Evolutionary conservation across 176 grass and related monocot genomes (phyloP).

Genomic region (Urochloa ruziziensis): DNA sequence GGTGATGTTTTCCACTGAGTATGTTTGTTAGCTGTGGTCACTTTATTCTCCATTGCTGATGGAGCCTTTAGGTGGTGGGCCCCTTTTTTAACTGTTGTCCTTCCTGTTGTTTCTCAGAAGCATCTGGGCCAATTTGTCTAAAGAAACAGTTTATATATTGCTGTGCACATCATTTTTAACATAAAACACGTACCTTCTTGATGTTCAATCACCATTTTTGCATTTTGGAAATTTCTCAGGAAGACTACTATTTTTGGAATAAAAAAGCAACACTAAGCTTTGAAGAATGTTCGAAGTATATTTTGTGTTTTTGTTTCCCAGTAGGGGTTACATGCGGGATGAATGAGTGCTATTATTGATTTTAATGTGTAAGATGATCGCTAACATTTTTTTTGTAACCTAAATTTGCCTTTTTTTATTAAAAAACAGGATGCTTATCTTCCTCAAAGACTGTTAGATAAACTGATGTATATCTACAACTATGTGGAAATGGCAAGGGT

Average conservation of each 20-base stretch:
- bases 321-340: constrained; percentile 3
- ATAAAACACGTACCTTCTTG: constrained; percentile 1
- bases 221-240: not conserved
- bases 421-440: constrained; percentile 91
- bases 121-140: constrained; percentile 6
- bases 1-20: not conserved
- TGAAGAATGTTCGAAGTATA: not conserved
- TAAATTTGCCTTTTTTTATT: constrained; percentile 29
- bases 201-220: constrained; percentile 10
- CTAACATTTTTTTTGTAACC: constrained; percentile 9
- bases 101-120: constrained; percentile 5
- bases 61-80: not conserved
- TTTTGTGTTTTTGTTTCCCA: not conserved
- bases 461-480: constrained; percentile 99
- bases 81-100: not conserved
- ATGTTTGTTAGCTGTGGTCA: not conserved
- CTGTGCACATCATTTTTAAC: not conserved
- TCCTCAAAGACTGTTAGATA: constrained; percentile 91
- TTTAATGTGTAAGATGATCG: constrained; percentile 9
- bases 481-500: constrained; percentile 99
- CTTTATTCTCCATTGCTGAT: constrained; percentile 11
- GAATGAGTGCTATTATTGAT: constrained; percentile 7
- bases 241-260: not conserved
- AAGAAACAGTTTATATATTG: not conserved
- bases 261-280: constrained; percentile 7